Conservation (phyloP, 352 stramenopile species). For the Phytophthora multivora region DNA sequence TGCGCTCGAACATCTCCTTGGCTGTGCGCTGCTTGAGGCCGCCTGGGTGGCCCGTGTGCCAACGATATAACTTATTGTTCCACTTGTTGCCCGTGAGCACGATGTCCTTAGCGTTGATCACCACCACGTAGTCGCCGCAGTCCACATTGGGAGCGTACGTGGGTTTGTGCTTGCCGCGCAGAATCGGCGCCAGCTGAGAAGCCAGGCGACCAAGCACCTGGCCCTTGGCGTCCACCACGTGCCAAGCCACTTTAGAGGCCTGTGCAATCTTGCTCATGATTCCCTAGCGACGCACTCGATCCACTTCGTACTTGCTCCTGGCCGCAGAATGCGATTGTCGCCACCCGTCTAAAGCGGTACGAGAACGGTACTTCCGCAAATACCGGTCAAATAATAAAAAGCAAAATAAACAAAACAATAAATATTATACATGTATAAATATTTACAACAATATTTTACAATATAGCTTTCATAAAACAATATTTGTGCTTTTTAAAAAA, state of each 20-base stretch:
- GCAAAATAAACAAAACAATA: neutral
- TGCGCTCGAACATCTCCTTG: conserved; percentile 94
- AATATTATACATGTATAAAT: no score
- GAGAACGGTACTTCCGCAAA: neutral
- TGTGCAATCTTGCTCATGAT: conserved; percentile 85
- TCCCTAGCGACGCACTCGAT: conserved; percentile 1
- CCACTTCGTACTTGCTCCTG: conserved; percentile 4
- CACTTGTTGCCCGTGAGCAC: conserved; percentile 97
- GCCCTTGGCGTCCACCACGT: conserved; percentile 96
- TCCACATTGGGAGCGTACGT: conserved; percentile 98
- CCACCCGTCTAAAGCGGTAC: neutral
- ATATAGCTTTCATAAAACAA: conserved; percentile 13
- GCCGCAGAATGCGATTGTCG: conserved; percentile 17
- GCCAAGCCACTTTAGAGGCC: conserved; percentile 91
- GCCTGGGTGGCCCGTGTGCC: conserved; percentile 98
- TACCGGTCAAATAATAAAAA: neutral
- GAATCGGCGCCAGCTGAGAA: conserved; percentile 94
- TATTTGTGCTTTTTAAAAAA: no score
- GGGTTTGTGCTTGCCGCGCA: conserved; percentile 99
- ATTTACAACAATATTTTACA: no score
- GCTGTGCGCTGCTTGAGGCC: conserved; percentile 95
- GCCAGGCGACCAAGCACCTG: conserved; percentile 97
- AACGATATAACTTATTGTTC: conserved; percentile 97
- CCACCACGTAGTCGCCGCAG: conserved; percentile 98
- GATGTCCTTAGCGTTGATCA: conserved; percentile 96